Percentiles rank a stretch among this genome's conserved stretches.
phyloP scores from a whole-genome alignment of 2,329 filamentous ascomycete genomes.

The Aplosporella prunicola region DNA sequence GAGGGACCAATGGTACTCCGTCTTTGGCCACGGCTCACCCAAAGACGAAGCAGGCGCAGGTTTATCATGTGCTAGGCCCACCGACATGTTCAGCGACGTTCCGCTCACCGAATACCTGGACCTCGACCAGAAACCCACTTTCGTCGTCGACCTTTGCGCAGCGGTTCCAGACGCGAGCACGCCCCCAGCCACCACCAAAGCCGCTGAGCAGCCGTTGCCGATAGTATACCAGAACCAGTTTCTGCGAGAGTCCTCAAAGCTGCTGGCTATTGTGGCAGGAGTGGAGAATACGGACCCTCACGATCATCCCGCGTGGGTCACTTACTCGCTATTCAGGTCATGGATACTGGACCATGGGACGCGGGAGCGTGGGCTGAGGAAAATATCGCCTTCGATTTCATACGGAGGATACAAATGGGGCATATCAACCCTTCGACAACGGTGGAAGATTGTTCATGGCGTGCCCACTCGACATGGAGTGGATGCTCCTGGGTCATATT shows the following conservation, averaged over 20 bases:
- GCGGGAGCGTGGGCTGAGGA: neutral
- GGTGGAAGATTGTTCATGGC: conserved; percentile 8
- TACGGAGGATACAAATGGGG: conserved; percentile 8
- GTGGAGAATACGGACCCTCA: conserved; percentile 1
- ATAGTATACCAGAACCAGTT: conserved; percentile 8
- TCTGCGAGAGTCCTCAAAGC: conserved; percentile 2
- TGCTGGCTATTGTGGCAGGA: conserved; percentile 5
- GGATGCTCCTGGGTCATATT: conserved; percentile 4
- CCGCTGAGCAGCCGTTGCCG: neutral
- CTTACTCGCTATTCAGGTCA: conserved; percentile 4
- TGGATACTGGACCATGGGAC: conserved; percentile 5
- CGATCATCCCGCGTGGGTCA: conserved; percentile 9
- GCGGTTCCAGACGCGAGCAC: no score
- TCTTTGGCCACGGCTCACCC: no score
- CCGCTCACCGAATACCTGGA: conserved; percentile 8
- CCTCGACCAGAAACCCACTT: conserved; percentile 1
- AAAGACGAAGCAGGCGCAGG: no score
- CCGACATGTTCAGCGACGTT: conserved; percentile 5
- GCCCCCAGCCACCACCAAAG: neutral
- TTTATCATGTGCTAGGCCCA: no score
- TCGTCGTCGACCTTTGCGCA: conserved; percentile 5
- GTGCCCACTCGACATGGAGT: conserved; percentile 2
- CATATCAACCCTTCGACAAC: conserved; percentile 1
- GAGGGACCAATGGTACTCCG: no score
- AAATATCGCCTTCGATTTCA: neutral